Evolutionary conservation across 2,329 filamentous ascomycete species (phyloP).

Genomic region (Trichophyton rubrum): DNA sequence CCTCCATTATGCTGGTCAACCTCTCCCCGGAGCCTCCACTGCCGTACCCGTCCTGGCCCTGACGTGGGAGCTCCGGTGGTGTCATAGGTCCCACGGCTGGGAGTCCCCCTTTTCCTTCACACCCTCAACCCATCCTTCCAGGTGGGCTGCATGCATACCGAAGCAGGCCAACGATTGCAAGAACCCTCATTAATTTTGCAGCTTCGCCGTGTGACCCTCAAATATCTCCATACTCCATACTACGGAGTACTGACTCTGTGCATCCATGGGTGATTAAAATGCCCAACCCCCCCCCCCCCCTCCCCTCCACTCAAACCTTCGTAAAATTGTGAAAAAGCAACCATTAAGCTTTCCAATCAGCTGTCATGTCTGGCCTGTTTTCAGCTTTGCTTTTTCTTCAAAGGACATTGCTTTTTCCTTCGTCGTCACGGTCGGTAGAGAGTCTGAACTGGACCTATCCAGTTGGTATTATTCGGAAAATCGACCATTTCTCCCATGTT

Average conservation of each 20-base stretch:
- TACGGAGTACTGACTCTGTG: background rate
- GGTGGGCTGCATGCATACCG: background rate
- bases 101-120: conserved; percentile 21
- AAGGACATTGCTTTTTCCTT: background rate
- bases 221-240: background rate
- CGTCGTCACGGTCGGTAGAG: background rate
- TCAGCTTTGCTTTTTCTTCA: background rate
- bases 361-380: background rate
- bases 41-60: conserved; percentile 10
- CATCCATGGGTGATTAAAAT: background rate
- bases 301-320: background rate
- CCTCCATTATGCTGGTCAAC: too few relatives aligned
- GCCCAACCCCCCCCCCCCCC: too few relatives aligned
- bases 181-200: too few relatives aligned
- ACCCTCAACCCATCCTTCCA: background rate
- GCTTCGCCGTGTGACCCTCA: background rate
- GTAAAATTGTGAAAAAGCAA: background rate
- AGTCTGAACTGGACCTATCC: background rate
- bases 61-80: conserved; percentile 41
- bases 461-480: too few relatives aligned
- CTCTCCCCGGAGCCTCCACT: too few relatives aligned
- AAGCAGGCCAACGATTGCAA: background rate
- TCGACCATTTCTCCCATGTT: background rate
- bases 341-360: background rate
- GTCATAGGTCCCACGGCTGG: conserved; percentile 41